Evolutionary conservation across 2,329 filamentous ascomycete species (phyloP), one percentile per base, ranked within the genome.

Genomic region (Penicillium sp.): DNA sequence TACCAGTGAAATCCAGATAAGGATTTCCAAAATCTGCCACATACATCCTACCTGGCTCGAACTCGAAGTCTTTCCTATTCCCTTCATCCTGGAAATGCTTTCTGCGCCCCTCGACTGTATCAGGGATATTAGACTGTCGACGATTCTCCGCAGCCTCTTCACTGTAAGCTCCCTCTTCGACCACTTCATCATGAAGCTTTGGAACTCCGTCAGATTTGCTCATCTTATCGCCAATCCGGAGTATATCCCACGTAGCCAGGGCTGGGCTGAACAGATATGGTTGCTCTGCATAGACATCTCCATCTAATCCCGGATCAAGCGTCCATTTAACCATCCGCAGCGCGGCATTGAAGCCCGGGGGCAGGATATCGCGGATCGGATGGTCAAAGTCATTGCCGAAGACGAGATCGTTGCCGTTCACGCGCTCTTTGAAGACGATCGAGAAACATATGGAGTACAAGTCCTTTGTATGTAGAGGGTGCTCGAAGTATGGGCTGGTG

Each of bases 381-480:
- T 89, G 84, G 67, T 96, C 92, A 70, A 97, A 97, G 78, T 97
- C 92, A 72, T 97, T 97, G 40, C 93, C 94, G 65, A 96, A 96
- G 50, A 97, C 86, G 3, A 99, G 79, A 58, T 95, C 86, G 24
- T 83, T 74, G 42, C 85, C 91, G 3, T 80, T 79, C 53, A 96
- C 85, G 34, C 73, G 73, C 29, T 76, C 65, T 64, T 89, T 90
- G n/a, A 88, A 90, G 0, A 83, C 85, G 72, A 97, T 90, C 43
- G 84, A 82, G 68, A 96, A 88, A 31, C 84, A 81, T 65, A 97
- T 91, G 64, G 87, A 90, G 78, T 97, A 97, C 69, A 91, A 88
- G 73, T 97, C 92, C 58, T 80, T 78, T 21, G 77, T 78, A 70
- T 96, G 92, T 16, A 83, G 81, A 5, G 86, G 83, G 5, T 83